Evolutionary conservation across 495 filamentous ascomycete genomes (phyloP), one percentile per base, ranked within the genome.

Genomic region (Aspergillus steynii): DNA sequence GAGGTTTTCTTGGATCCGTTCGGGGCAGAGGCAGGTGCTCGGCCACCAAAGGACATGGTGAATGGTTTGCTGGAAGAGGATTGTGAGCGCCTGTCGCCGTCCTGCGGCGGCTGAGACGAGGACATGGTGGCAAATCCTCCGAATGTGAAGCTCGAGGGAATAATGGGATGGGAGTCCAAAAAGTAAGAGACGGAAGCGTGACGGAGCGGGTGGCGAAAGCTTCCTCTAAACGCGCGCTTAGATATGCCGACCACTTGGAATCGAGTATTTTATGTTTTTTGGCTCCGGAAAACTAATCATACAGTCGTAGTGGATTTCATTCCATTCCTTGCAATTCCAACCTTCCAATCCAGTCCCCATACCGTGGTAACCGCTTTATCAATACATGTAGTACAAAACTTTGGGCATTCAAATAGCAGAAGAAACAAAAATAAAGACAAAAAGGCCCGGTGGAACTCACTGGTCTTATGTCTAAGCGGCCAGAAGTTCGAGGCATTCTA

Each of bases 351-450:
- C 62, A 58, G 29, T 60, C 61, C 60, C 58, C 63, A 63, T 67
- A 58, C 62, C 68, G 67, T 69, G 55, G 64, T 66, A 61, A 65
- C 66, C 61, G 62, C 71, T 71, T 69, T 68, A 74, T 67, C 65
- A 67, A 73, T 77, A 72, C 72, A 75, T 73, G 71, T 73, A 65
- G 70, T 70, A 69, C 71, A 76, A 61, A 62, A 64, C 8, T 15
- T 58, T 51, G 25, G 5, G 55, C 5, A 20, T 20, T 20, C 20
- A 14, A 50, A 58, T 42, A 32, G 46, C 15, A 20, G 25, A 57
- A 29, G 15, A 53, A 53, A 59, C 2, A 53, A 60, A 49, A 60
- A 48, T 32, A 64, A 64, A 60, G 59, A 57, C 31, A 65, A 64
- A 20, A 57, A 34, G 32, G 37, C 26, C 37, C 37, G 37, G 37